These are phyloP conservation scores for Yamadazyma tumulicola DNA, from an alignment of 805 yeast species.

Conservation along the genomic window DNA sequence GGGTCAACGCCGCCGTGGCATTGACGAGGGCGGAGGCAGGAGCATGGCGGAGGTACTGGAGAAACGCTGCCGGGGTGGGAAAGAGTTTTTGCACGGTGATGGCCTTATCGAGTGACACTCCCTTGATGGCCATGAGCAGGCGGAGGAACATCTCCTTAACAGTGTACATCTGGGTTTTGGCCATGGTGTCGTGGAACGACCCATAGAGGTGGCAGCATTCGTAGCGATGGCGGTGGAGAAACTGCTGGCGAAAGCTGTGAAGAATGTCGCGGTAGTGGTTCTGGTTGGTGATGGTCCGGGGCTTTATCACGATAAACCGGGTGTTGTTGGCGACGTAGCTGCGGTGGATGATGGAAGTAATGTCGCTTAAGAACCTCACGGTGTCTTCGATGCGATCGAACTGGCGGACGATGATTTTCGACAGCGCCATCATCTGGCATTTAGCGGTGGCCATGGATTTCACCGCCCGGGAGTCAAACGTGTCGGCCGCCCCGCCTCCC, in stretches of 20 bases:
- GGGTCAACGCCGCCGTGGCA: constrained; percentile 40
- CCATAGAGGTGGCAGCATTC: constrained; percentile 35
- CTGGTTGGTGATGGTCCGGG: constrained; percentile 47
- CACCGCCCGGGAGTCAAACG: constrained; percentile 1
- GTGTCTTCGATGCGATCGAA: constrained; percentile 77
- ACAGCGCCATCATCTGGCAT: constrained; percentile 61
- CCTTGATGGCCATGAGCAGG: constrained; percentile 76
- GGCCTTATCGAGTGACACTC: constrained; percentile 85
- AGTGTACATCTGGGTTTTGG: constrained; percentile 67
- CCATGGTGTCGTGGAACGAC: constrained; percentile 60
- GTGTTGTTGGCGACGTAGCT: constrained; percentile 23
- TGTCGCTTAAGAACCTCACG: constrained; percentile 49
- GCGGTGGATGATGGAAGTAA: constrained; percentile 43
- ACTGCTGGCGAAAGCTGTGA: constrained; percentile 41
- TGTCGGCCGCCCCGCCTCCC: neutral
- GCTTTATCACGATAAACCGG: constrained; percentile 48
- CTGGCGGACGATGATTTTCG: constrained; percentile 63
- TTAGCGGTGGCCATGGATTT: constrained; percentile 56
- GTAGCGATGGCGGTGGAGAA: constrained; percentile 20
- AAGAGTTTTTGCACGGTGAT: constrained; percentile 64
- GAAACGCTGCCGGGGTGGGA: constrained; percentile 65
- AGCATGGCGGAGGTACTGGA: too few relatives aligned
- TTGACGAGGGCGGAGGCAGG: too few relatives aligned
- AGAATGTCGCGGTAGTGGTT: constrained; percentile 45
- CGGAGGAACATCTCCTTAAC: constrained; percentile 71